Percentiles rank a stretch among this genome's conserved stretches.
phyloP scores from a whole-genome alignment of 108 stramenopile genomes.

The Cyclotella baltica region DNA sequence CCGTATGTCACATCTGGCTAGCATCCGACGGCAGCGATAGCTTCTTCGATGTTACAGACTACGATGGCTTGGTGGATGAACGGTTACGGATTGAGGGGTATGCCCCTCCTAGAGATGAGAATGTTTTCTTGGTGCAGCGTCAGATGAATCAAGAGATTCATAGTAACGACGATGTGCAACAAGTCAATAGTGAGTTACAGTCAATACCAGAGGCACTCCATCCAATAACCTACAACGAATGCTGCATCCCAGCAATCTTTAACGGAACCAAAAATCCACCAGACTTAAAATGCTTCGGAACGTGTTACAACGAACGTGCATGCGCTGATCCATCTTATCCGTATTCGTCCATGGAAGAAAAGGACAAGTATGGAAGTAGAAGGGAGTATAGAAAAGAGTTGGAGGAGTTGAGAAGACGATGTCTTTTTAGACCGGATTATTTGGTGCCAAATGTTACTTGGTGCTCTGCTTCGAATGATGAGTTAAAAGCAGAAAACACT shows the following conservation, averaged over 20 bases:
- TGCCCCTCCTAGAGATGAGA: not conserved
- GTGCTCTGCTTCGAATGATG: not conserved
- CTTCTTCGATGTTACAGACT: not conserved
- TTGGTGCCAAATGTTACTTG: conserved; percentile 19
- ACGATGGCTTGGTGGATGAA: not conserved
- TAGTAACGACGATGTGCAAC: not conserved
- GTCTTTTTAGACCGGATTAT: not conserved
- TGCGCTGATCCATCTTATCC: conserved; percentile 19
- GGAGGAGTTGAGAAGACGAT: not conserved
- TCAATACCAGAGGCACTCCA: conserved; percentile 19
- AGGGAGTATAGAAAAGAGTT: not conserved
- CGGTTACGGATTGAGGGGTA: not conserved
- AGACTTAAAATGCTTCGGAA: conserved; percentile 27
- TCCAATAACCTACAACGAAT: conserved; percentile 2
- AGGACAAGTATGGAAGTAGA: not conserved
- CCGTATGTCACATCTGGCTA: conserved; percentile 14
- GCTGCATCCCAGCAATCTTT: conserved; percentile 20
- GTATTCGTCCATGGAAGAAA: conserved; percentile 4
- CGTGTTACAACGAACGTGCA: conserved; percentile 27
- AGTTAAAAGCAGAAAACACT: not conserved
- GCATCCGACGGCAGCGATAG: conserved; percentile 6
- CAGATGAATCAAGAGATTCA: not conserved
- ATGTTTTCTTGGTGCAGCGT: not conserved
- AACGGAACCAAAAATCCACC: not conserved
- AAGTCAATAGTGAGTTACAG: not conserved